Evolutionary conservation across 2,329 filamentous ascomycete species (phyloP).

Genomic region (Ophiostoma novo-ulmi): DNA sequence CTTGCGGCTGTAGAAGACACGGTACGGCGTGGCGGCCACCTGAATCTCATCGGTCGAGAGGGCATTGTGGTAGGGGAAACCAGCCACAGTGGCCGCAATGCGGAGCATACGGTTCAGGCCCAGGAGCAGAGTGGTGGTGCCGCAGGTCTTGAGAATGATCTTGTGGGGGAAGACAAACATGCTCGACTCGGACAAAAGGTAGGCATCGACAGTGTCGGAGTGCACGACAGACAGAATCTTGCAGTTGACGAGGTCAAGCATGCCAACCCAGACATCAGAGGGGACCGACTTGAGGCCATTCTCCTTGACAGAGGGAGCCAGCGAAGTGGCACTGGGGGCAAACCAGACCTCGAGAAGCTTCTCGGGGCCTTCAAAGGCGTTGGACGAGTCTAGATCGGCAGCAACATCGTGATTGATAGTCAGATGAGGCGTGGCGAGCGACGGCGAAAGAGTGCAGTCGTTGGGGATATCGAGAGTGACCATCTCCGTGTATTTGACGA

Average conservation of each 20-base stretch:
- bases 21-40: constrained; percentile 80
- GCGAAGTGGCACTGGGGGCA: constrained; percentile 66
- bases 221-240: constrained; percentile 92
- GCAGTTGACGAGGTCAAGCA: constrained; percentile 98
- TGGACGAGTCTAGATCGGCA: constrained; percentile 86
- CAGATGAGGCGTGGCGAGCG: constrained; percentile 77
- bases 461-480: constrained; percentile 73
- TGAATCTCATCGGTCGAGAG: constrained; percentile 60
- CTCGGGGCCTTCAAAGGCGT: constrained; percentile 96
- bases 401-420: constrained; percentile 96
- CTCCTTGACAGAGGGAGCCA: constrained; percentile 65
- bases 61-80: constrained; percentile 78
- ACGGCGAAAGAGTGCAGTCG: constrained; percentile 77
- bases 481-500: constrained; percentile 59
- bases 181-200: constrained; percentile 96
- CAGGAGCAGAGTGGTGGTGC: constrained; percentile 87
- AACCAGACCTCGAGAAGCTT: constrained; percentile 99
- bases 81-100: constrained; percentile 79
- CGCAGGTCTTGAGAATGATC: constrained; percentile 96
- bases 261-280: constrained; percentile 82
- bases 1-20: constrained; percentile 98
- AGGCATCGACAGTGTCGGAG: constrained; percentile 91
- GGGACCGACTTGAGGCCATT: constrained; percentile 81
- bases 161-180: constrained; percentile 99
- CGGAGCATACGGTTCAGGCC: constrained; percentile 87